Evolutionary conservation across 192 early-diverging fungal genomes (phyloP).

Genomic region (Oehlia diaphana): DNA sequence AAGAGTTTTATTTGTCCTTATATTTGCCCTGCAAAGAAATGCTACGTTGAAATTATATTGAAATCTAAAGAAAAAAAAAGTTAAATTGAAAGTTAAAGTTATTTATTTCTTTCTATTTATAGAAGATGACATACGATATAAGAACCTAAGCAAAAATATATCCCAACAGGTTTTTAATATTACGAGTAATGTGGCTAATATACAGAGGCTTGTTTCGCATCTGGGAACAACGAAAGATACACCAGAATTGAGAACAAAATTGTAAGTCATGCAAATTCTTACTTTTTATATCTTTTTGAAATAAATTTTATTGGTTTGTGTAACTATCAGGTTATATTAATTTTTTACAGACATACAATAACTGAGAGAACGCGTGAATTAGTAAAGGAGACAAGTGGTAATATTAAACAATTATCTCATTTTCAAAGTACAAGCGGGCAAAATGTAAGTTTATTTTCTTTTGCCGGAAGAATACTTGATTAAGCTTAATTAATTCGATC

Average conservation of each 20-base stretch:
- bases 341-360: constrained; percentile 57
- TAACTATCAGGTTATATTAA: neutral
- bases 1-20: too few species aligned
- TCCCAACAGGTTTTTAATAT: constrained; percentile 7
- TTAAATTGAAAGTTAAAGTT: neutral
- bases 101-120: neutral
- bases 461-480: neutral
- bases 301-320: neutral
- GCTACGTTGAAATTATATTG: neutral
- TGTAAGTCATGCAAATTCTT: constrained; percentile 50
- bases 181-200: constrained; percentile 80
- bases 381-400: constrained; percentile 73
- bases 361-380: constrained; percentile 82
- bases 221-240: constrained; percentile 81
- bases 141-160: constrained; percentile 5
- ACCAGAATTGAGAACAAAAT: constrained; percentile 66
- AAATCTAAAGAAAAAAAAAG: too few species aligned
- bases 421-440: constrained; percentile 46
- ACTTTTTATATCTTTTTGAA: neutral
- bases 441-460: constrained; percentile 32
- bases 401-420: constrained; percentile 74
- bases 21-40: neutral
- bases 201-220: constrained; percentile 73
- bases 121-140: neutral
- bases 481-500: neutral